Conservation (phyloP, 306 rosid genomes). For the Luffa acutangula region DNA sequence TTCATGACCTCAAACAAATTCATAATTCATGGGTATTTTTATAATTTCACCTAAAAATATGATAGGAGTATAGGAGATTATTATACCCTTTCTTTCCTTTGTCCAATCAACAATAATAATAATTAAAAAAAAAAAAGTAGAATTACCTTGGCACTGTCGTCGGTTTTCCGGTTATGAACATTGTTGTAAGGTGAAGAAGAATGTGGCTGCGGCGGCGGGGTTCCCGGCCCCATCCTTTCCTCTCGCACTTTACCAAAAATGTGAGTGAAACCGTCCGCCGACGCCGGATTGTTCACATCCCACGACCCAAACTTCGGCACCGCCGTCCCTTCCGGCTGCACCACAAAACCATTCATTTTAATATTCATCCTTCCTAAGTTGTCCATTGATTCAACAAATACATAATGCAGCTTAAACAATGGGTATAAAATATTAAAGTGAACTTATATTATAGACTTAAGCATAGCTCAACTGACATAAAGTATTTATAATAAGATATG, state of each 20-base stretch:
- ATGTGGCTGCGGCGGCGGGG: not conserved
- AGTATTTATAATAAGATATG: too few species aligned
- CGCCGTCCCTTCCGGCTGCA: conserved; percentile 1
- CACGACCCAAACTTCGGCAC: conserved; percentile 15
- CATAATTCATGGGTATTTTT: too few species aligned
- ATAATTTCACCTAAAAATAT: too few species aligned
- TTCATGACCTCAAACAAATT: too few species aligned
- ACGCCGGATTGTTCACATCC: conserved; percentile 10
- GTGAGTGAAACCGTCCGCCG: conserved; percentile 13
- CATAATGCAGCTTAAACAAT: too few species aligned
- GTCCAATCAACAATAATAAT: not conserved
- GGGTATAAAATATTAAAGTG: too few species aligned
- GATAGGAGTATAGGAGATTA: not conserved
- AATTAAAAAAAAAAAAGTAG: not conserved
- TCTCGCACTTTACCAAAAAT: conserved; percentile 13
- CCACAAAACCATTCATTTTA: not conserved
- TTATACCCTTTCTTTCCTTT: not conserved
- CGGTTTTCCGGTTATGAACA: not conserved
- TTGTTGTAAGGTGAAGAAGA: conserved; percentile 3
- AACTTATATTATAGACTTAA: too few species aligned
- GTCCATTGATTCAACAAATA: too few species aligned
- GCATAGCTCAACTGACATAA: too few species aligned
- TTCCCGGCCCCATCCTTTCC: not conserved
- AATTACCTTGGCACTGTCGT: conserved; percentile 2
- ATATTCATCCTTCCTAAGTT: too few species aligned